Percentiles rank a stretch among this genome's conserved stretches.
Evolutionary conservation across 768 basidiomycete species (phyloP).

Genomic region (Lactifluus subvellereus): DNA sequence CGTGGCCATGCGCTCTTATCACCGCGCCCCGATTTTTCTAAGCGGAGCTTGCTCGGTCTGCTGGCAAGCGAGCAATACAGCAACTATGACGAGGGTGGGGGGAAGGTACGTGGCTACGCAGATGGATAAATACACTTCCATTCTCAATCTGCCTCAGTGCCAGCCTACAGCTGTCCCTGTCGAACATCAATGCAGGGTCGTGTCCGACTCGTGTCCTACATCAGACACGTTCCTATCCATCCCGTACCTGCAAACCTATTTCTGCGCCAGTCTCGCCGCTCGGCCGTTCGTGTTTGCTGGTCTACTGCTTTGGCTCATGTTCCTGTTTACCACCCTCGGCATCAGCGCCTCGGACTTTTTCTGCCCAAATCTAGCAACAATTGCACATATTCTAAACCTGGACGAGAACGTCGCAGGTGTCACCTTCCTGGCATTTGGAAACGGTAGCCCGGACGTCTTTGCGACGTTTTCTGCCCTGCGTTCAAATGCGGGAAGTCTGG

Average conservation of each 20-base stretch:
- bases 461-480: constrained; percentile 93
- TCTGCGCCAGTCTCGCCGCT: constrained; percentile 50
- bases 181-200: constrained; percentile 60
- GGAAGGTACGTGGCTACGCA: constrained; percentile 19
- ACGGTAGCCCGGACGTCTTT: constrained; percentile 95
- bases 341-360: constrained; percentile 97
- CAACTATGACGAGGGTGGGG: neutral
- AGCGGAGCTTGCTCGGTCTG: constrained; percentile 10
- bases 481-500: constrained; percentile 76
- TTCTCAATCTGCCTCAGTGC: constrained; percentile 43
- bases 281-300: constrained; percentile 58
- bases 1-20: constrained; percentile 1
- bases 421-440: constrained; percentile 95
- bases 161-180: constrained; percentile 51
- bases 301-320: constrained; percentile 73
- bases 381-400: constrained; percentile 77
- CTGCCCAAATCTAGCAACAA: constrained; percentile 90
- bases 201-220: constrained; percentile 47
- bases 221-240: constrained; percentile 64
- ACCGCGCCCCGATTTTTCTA: neutral
- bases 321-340: constrained; percentile 93
- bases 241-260: constrained; percentile 64
- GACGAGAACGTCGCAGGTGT: constrained; percentile 95
- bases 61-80: neutral
- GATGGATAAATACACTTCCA: neutral